A percentile compares a stretch with the other conserved stretches of the same genome.
phyloP scores from a whole-genome alignment of 2,329 filamentous ascomycete species.

The Cladophialophora chaetospira region DNA sequence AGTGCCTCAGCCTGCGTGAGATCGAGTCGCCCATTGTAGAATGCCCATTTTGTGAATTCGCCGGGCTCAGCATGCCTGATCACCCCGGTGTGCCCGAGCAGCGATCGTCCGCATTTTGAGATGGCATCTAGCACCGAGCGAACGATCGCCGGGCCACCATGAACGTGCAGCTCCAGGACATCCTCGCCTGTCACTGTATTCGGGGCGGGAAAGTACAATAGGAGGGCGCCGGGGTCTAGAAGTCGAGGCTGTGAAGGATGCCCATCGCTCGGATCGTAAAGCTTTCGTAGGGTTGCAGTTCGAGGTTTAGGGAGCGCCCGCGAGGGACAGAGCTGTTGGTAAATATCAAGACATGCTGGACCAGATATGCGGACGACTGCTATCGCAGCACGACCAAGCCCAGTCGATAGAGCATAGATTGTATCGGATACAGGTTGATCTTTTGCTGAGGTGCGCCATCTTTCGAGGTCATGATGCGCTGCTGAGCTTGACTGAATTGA shows the following conservation, averaged over 20 bases:
- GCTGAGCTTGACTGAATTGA: constrained; percentile 16
- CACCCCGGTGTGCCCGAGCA: constrained; percentile 12
- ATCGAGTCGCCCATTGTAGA: constrained; percentile 81
- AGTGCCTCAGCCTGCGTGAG: constrained; percentile 77
- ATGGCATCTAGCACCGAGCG: constrained; percentile 83
- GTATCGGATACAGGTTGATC: constrained; percentile 49
- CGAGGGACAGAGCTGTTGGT: constrained; percentile 62
- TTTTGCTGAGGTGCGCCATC: constrained; percentile 3
- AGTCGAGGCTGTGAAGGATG: constrained; percentile 44
- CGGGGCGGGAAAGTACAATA: constrained; percentile 80
- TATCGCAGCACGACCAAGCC: constrained; percentile 82
- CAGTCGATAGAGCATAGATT: constrained; percentile 91
- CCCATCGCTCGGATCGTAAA: constrained; percentile 61
- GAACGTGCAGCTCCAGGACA: constrained; percentile 89
- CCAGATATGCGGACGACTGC: constrained; percentile 88
- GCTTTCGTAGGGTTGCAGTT: constrained; percentile 70
- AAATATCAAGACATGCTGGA: constrained; percentile 70
- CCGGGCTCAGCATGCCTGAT: constrained; percentile 91
- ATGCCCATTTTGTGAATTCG: constrained; percentile 91
- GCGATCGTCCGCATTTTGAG: constrained; percentile 43
- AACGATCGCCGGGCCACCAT: constrained; percentile 86
- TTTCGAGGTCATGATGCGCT: neutral
- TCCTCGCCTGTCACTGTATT: constrained; percentile 90
- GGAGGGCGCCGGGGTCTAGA: constrained; percentile 75
- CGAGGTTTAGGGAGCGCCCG: constrained; percentile 59